A percentile compares a stretch with the other conserved stretches of the same genome.
These are phyloP conservation scores for Castanea crenata DNA, from an alignment of 306 rosid genomes.

Conservation along the genomic window DNA sequence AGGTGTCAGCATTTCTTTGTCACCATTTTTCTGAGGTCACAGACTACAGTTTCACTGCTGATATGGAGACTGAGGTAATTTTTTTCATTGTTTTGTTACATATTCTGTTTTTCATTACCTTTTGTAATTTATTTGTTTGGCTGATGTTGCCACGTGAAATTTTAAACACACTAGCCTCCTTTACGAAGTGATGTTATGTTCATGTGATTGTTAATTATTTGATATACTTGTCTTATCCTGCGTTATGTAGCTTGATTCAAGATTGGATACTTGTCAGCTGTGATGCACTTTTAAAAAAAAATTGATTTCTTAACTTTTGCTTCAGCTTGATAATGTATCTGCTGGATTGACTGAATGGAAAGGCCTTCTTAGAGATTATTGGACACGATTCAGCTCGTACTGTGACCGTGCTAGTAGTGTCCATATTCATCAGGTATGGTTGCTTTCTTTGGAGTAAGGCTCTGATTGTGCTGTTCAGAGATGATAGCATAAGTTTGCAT, in stretches of 20 bases:
- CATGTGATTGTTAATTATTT: background rate
- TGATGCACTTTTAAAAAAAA: background rate
- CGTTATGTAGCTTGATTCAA: background rate
- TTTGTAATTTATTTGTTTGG: background rate
- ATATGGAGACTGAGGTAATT: constrained; percentile 95
- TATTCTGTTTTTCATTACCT: background rate
- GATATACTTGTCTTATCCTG: background rate
- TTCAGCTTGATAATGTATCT: constrained; percentile 95
- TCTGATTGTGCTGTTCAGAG: constrained; percentile 3
- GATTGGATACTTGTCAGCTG: constrained; percentile 4
- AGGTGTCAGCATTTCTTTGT: constrained; percentile 95
- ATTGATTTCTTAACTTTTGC: constrained; percentile 18
- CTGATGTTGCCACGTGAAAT: constrained; percentile 5
- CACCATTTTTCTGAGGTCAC: constrained; percentile 94
- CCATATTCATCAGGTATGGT: constrained; percentile 80
- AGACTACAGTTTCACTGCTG: constrained; percentile 93
- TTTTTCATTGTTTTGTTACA: background rate
- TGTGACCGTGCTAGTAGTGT: constrained; percentile 66
- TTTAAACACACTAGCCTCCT: background rate
- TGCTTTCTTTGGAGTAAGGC: constrained; percentile 10
- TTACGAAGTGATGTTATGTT: background rate
- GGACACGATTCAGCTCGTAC: constrained; percentile 88
- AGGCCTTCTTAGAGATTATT: constrained; percentile 92
- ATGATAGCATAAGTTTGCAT: constrained; percentile 1
- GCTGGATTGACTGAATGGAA: constrained; percentile 97